Evolutionary conservation across 805 yeast genomes (phyloP).

Genomic region (Lipomyces sp.): DNA sequence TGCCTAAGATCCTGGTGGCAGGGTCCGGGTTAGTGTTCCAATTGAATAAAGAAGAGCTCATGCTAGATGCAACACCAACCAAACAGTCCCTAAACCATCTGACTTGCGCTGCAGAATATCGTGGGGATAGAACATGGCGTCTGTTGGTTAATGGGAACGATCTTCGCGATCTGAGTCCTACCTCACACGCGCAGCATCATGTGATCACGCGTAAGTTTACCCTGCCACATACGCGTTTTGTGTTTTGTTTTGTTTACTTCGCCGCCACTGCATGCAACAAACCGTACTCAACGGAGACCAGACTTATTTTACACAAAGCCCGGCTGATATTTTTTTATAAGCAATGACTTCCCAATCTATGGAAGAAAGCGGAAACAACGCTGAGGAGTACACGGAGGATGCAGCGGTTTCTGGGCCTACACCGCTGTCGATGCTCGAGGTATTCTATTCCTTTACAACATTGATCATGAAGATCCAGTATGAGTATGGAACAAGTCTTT

Average conservation of each 20-base stretch:
- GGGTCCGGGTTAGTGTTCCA: too few relatives aligned
- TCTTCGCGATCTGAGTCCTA: neutral
- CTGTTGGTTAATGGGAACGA: constrained; percentile 3
- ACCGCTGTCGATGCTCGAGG: constrained; percentile 28
- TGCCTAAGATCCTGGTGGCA: constrained; percentile 30
- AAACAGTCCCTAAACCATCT: constrained; percentile 27
- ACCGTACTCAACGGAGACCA: too few relatives aligned
- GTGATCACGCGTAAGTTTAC: neutral
- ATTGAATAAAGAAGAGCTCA: too few relatives aligned
- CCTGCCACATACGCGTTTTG: too few relatives aligned
- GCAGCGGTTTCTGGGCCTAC: constrained; percentile 24
- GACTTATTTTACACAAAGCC: too few relatives aligned
- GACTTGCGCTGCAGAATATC: constrained; percentile 21
- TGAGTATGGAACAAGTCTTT: too few relatives aligned
- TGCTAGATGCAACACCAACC: too few relatives aligned
- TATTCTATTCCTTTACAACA: constrained; percentile 1
- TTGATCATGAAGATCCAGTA: too few relatives aligned
- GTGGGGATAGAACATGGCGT: constrained; percentile 28
- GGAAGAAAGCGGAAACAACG: neutral
- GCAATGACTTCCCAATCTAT: constrained; percentile 5
- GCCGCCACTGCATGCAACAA: too few relatives aligned
- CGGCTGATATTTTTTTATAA: too few relatives aligned
- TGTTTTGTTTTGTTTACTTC: too few relatives aligned
- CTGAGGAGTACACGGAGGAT: constrained; percentile 21
- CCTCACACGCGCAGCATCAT: neutral